These are phyloP conservation scores for Bertia moriformis DNA, from an alignment of 2,329 filamentous ascomycete genomes.

Conservation along the genomic window DNA sequence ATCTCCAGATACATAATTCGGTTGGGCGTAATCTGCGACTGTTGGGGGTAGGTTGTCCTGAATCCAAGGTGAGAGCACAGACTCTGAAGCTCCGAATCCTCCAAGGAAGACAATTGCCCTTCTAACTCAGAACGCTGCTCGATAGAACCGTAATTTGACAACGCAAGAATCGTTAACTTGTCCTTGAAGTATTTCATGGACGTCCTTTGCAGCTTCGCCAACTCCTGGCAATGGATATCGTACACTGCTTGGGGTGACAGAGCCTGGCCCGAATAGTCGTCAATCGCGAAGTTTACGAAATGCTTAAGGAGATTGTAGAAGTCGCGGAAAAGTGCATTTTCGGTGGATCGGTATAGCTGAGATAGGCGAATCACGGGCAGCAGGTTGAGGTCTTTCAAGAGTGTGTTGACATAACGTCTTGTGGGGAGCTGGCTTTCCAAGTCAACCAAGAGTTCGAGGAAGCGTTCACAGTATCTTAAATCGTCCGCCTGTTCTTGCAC, in stretches of 20 bases:
- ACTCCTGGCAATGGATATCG: constrained; percentile 59
- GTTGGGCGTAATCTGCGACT: constrained; percentile 46
- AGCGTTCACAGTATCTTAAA: constrained; percentile 76
- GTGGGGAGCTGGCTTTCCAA: constrained; percentile 88
- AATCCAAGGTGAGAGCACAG: constrained; percentile 63
- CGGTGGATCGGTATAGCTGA: constrained; percentile 59
- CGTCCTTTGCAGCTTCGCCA: constrained; percentile 68
- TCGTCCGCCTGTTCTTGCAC: constrained; percentile 36
- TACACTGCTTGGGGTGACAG: constrained; percentile 60
- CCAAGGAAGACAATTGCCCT: constrained; percentile 57
- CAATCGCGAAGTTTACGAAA: constrained; percentile 76
- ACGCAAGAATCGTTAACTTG: constrained; percentile 76
- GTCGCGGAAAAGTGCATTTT: constrained; percentile 66
- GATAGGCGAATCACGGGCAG: constrained; percentile 67
- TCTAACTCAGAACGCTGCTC: constrained; percentile 67
- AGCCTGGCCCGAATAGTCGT: constrained; percentile 76
- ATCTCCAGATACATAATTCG: constrained; percentile 57
- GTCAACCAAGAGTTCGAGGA: constrained; percentile 79
- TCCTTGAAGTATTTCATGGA: constrained; percentile 72
- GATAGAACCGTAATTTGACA: constrained; percentile 85
- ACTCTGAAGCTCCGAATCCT: constrained; percentile 58
- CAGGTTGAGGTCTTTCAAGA: constrained; percentile 75
- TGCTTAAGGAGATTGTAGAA: constrained; percentile 69
- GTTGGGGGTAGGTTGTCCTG: constrained; percentile 66
- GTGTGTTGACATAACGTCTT: constrained; percentile 77